A percentile compares a stretch with the other conserved stretches of the same genome.
phyloP scores from a whole-genome alignment of 805 yeast genomes.

The Priceomyces medius region DNA sequence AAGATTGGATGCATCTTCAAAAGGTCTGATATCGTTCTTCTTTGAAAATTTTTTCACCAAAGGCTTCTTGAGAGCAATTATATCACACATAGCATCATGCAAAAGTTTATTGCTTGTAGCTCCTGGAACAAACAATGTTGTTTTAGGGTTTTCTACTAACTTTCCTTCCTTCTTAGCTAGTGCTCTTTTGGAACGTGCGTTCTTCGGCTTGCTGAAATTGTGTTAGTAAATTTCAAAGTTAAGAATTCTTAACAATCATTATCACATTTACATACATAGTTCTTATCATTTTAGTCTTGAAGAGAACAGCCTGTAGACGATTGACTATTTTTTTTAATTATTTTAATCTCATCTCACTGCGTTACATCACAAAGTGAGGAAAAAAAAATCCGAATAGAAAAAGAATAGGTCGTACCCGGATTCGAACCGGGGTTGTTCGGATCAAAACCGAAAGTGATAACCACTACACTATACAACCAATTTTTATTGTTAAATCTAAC shows the following conservation, averaged over 20 bases:
- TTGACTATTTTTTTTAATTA: too few species aligned
- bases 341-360: constrained; percentile 7
- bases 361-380: not conserved
- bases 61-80: constrained; percentile 89
- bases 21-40: constrained; percentile 88
- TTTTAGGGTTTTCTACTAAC: constrained; percentile 83
- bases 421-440: constrained; percentile 83
- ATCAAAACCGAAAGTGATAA: constrained; percentile 80
- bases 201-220: constrained; percentile 65
- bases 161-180: constrained; percentile 85
- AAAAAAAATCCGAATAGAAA: constrained; percentile 1
- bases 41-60: constrained; percentile 80
- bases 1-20: constrained; percentile 80
- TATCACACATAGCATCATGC: constrained; percentile 87
- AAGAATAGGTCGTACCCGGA: constrained; percentile 70
- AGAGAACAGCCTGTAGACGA: too few species aligned
- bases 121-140: constrained; percentile 91
- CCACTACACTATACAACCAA: constrained; percentile 69
- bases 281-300: constrained; percentile 28
- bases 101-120: constrained; percentile 71
- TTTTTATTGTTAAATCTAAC: too few species aligned
- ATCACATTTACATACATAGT: constrained; percentile 28
- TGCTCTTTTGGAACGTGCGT: constrained; percentile 94
- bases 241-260: not conserved
- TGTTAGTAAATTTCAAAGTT: constrained; percentile 7